A percentile compares a stretch with the other conserved stretches of the same genome.
Evolutionary conservation across 2,329 filamentous ascomycete species (phyloP).

Genomic region (Fusarium sp.): DNA sequence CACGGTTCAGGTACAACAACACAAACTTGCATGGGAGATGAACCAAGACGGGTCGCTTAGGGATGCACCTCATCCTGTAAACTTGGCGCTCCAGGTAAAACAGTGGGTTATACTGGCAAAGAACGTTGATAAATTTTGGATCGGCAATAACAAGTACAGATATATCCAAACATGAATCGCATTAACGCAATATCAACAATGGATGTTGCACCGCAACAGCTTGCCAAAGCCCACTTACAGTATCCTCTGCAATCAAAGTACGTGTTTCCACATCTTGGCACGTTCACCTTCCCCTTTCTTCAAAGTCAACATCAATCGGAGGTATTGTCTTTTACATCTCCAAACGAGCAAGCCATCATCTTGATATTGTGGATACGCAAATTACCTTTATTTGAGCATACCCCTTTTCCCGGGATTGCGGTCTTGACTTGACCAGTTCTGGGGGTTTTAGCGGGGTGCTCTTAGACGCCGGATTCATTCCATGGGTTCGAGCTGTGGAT

Average conservation of each 20-base stretch:
- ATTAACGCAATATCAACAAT: neutral
- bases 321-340: slow-evolving; percentile 15
- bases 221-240: slow-evolving; percentile 17
- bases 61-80: slow-evolving; percentile 16
- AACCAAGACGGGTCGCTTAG: slow-evolving; percentile 18
- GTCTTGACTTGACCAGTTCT: slow-evolving; percentile 30
- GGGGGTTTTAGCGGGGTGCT: slow-evolving; percentile 26
- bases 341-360: slow-evolving; percentile 33
- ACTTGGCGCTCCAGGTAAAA: slow-evolving; percentile 2
- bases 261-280: slow-evolving; percentile 24
- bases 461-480: slow-evolving; percentile 16
- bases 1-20: slow-evolving; percentile 21
- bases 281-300: slow-evolving; percentile 9
- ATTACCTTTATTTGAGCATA: slow-evolving; percentile 37
- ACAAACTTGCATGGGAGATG: slow-evolving; percentile 4
- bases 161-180: neutral
- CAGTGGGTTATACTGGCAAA: neutral
- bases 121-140: neutral
- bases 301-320: neutral
- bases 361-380: slow-evolving; percentile 41
- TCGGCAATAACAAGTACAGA: neutral
- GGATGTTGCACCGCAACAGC: slow-evolving; percentile 14
- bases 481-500: neutral
- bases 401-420: slow-evolving; percentile 38
- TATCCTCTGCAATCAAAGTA: slow-evolving; percentile 21